Conservation (phyloP, 1,284 basidiomycete species). For the Veloporphyrellus conicus region DNA sequence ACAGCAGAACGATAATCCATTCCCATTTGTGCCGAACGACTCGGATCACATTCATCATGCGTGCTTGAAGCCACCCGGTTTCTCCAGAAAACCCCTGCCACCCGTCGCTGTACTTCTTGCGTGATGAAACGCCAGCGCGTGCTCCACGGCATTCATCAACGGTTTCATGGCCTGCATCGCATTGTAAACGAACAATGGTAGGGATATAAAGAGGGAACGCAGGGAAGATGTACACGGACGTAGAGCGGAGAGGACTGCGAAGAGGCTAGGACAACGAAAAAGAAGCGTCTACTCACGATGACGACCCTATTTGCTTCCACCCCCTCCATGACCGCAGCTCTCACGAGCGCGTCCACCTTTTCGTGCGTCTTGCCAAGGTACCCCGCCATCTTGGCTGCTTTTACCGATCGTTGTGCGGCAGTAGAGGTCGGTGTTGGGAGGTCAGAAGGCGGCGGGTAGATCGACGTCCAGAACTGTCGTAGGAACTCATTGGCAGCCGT, state of each 20-base stretch:
- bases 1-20: too few species aligned
- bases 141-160: conserved; percentile 71
- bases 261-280: not conserved
- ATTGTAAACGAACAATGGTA: conserved; percentile 4
- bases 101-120: conserved; percentile 19
- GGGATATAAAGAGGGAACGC: not conserved
- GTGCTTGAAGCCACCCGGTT: too few species aligned
- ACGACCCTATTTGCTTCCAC: conserved; percentile 63
- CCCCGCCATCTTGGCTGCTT: conserved; percentile 80
- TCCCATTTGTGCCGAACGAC: too few species aligned
- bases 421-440: conserved; percentile 45
- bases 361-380: conserved; percentile 77
- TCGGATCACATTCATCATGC: too few species aligned
- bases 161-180: conserved; percentile 71
- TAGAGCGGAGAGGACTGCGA: not conserved
- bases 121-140: conserved; percentile 64
- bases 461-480: conserved; percentile 90
- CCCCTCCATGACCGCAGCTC: conserved; percentile 56
- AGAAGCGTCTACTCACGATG: conserved; percentile 47
- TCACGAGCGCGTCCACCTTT: conserved; percentile 75
- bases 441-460: conserved; percentile 73
- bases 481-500: conserved; percentile 94
- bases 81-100: conserved; percentile 10
- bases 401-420: conserved; percentile 63
- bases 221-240: not conserved